These are phyloP conservation scores for Macrophomina pseudophaseolina DNA, from an alignment of 2,329 filamentous ascomycete species.

Conservation along the genomic window DNA sequence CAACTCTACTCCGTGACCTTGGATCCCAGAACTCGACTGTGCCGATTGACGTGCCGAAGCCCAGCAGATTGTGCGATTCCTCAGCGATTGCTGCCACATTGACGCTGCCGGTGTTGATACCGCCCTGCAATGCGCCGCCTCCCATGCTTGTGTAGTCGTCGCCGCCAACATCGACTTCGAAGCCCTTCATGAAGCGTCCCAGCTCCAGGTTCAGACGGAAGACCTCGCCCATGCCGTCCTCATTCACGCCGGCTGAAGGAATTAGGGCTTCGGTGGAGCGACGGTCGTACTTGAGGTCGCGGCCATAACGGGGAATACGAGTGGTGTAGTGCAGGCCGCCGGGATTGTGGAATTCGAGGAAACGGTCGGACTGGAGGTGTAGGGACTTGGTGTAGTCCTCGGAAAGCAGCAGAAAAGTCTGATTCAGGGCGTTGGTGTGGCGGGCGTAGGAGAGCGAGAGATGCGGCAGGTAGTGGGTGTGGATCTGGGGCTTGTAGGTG, in stretches of 20 bases:
- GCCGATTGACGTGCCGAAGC: constrained; percentile 93
- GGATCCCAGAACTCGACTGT: constrained; percentile 98
- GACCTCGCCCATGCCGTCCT: constrained; percentile 86
- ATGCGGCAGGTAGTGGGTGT: constrained; percentile 93
- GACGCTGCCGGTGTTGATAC: constrained; percentile 82
- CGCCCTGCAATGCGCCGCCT: constrained; percentile 80
- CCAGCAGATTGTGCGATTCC: constrained; percentile 83
- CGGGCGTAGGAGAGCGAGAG: constrained; percentile 91
- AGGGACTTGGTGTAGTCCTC: constrained; percentile 83
- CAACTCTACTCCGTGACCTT: constrained; percentile 79
- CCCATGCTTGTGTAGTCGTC: constrained; percentile 72
- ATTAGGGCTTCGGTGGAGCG: constrained; percentile 83
- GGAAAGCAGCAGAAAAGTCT: constrained; percentile 86
- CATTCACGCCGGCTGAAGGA: constrained; percentile 84
- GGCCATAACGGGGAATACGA: constrained; percentile 89
- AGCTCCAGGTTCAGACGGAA: constrained; percentile 91
- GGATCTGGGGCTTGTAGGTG: constrained; percentile 81
- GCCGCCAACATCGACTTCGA: constrained; percentile 85
- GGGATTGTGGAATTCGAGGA: constrained; percentile 90
- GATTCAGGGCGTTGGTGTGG: constrained; percentile 90
- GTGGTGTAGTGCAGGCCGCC: constrained; percentile 86
- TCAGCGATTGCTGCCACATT: constrained; percentile 89
- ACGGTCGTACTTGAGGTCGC: constrained; percentile 84
- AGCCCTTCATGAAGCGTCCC: constrained; percentile 92
- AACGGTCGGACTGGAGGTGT: constrained; percentile 89